A percentile compares a stretch with the other conserved stretches of the same genome.
Conservation (phyloP, 768 basidiomycete genomes). For the Asterophora lycoperdoides region DNA sequence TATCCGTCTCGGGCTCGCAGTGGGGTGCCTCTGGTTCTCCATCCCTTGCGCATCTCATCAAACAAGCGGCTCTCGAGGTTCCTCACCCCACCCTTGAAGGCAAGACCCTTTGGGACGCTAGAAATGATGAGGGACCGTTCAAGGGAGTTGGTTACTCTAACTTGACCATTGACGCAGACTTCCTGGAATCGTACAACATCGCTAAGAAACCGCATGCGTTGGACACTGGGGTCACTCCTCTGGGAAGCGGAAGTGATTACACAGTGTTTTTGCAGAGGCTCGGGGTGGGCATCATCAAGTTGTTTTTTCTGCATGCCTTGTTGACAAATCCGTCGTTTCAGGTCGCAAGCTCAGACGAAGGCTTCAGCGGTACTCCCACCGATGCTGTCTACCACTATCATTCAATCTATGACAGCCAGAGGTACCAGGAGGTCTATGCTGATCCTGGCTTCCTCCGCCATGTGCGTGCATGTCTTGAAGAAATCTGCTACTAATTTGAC, state of each 20-base stretch:
- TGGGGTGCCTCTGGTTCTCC: slow-evolving; percentile 66
- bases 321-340: slow-evolving; percentile 6
- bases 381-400: slow-evolving; percentile 77
- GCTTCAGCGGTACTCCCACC: slow-evolving; percentile 36
- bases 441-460: slow-evolving; percentile 76
- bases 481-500: neutral
- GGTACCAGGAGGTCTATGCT: slow-evolving; percentile 71
- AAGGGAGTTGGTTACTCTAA: slow-evolving; percentile 19
- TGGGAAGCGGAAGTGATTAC: slow-evolving; percentile 90
- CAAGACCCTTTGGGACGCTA: slow-evolving; percentile 78
- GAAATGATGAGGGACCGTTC: slow-evolving; percentile 54
- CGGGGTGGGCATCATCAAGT: slow-evolving; percentile 32
- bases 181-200: slow-evolving; percentile 35
- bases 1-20: slow-evolving; percentile 57
- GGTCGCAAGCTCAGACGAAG: slow-evolving; percentile 43
- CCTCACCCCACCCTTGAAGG: slow-evolving; percentile 65
- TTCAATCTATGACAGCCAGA: slow-evolving; percentile 68
- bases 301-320: neutral
- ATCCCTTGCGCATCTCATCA: slow-evolving; percentile 75
- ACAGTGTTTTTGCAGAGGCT: slow-evolving; percentile 86
- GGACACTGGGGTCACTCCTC: slow-evolving; percentile 44
- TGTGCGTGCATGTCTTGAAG: slow-evolving; percentile 36
- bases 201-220: slow-evolving; percentile 29
- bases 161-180: slow-evolving; percentile 37
- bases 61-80: slow-evolving; percentile 60